Base-by-base conservation (phyloP, 2,329 filamentous ascomycete species). In the Fusarium sp. region DNA sequence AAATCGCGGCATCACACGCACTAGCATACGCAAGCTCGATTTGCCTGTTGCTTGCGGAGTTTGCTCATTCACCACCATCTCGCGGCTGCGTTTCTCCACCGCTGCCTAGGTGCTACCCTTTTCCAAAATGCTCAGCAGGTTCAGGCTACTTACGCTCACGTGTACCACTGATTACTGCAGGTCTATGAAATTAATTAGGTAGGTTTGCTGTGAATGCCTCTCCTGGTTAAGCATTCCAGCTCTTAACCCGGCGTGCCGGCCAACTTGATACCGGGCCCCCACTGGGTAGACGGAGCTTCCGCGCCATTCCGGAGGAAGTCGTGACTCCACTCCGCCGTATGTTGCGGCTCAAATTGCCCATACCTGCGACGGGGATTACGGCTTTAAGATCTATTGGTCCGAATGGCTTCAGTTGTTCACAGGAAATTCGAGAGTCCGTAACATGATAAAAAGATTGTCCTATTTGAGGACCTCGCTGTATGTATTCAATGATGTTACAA, bases 401-500 rank as follows among this genome's bases (percentile, higher is more conserved):
- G 22, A 11, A 38, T 15, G 21, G 17, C n/a, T 46, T 36, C 9
- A 14, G 14, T 10, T 13, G 6, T 28, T 31, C 21, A 28, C n/a
- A 17, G 5, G 33, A 17, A 31, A 26, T 46, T 28, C 17, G 14
- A n/a, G 39, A 9, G 14, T 9, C 17, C 17, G n/a, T 15, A 5
- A 24, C 31, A 21, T 40, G 10, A 19, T 46, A 31, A 42, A 34
- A 38, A 31, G 57, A 58, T 42, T 26, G 39, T 57, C 60, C 58
- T 21, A 26, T 14, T 40, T n/a, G 7, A 52, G 52, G 56, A 57
- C 57, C 21, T 39, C n/a, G 53, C 28, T 75, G 49, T 59, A 62
- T 71, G 67, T 62, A 67, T 31, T 31, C 13, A 10, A 31, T 31
- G 28, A 13, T 67, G 45, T 50, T 75, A 71, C 61, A 71, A 50